Percentiles rank a stretch among this genome's conserved stretches.
Evolutionary conservation across 208 protist species (phyloP).

Genomic region (Crithidia acanthocephali): DNA sequence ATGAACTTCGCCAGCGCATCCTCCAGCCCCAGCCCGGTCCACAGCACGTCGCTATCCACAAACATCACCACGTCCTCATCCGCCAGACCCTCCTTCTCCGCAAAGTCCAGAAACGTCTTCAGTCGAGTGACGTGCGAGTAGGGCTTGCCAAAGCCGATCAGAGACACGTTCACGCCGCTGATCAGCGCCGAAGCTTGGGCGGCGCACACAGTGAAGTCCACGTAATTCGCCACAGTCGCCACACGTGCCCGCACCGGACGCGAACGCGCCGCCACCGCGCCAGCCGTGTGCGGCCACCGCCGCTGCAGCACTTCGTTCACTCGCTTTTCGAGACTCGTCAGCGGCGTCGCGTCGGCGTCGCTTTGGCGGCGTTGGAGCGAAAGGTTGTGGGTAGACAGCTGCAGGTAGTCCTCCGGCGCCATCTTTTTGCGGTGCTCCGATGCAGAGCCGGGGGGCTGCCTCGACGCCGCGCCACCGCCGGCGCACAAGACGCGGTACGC

Average conservation of each 20-base stretch:
- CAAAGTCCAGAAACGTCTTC: slow-evolving; percentile 26
- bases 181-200: slow-evolving; percentile 28
- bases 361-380: neutral
- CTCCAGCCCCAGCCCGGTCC: slow-evolving; percentile 35
- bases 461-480: neutral
- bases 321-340: neutral
- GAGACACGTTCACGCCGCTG: slow-evolving; percentile 14
- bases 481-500: neutral
- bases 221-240: slow-evolving; percentile 20
- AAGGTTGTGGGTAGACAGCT: slow-evolving; percentile 3
- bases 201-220: slow-evolving; percentile 31
- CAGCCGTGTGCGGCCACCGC: slow-evolving; percentile 11
- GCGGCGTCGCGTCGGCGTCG: neutral
- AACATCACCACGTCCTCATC: slow-evolving; percentile 44
- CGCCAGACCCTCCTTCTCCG: slow-evolving; percentile 30
- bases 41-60: slow-evolving; percentile 39
- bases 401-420: neutral
- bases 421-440: neutral
- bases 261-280: neutral
- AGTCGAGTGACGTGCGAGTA: slow-evolving; percentile 40
- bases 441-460: neutral
- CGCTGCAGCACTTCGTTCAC: slow-evolving; percentile 11
- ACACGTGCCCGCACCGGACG: slow-evolving; percentile 9
- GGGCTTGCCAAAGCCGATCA: slow-evolving; percentile 19
- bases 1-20: slow-evolving; percentile 39